phyloP scores from a whole-genome alignment of 129 eudicot species.

The Deinandra increscens region DNA sequence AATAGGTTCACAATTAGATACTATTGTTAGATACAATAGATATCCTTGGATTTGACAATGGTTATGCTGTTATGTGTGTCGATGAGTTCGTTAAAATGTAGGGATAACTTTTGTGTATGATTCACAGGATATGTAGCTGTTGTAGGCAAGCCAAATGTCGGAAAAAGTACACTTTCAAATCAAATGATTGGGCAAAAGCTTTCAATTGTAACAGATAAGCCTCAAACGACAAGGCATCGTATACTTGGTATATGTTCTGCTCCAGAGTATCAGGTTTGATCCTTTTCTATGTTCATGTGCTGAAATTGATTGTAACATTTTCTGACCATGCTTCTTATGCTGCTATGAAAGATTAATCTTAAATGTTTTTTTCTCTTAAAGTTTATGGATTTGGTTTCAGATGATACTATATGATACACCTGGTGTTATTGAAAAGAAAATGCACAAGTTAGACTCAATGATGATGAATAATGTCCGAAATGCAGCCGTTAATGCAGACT shows the following conservation, averaged over 20 bases:
- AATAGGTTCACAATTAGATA: no score
- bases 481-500: constrained; percentile 86
- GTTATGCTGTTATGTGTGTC: background rate
- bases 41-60: background rate
- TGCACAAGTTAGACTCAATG: constrained; percentile 95
- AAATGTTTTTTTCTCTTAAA: background rate
- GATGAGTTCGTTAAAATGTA: constrained; percentile 1
- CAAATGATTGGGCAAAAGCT: constrained; percentile 98
- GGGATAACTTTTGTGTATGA: constrained; percentile 6
- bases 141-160: constrained; percentile 95
- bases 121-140: constrained; percentile 89
- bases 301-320: background rate
- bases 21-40: background rate
- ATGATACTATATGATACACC: constrained; percentile 97
- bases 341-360: background rate
- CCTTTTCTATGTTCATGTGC: background rate
- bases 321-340: background rate
- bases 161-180: constrained; percentile 98
- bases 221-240: constrained; percentile 96
- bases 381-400: constrained; percentile 44
- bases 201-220: constrained; percentile 91
- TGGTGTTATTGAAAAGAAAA: constrained; percentile 93
- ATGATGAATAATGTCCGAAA: constrained; percentile 98
- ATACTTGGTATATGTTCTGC: constrained; percentile 94
- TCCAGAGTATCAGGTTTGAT: constrained; percentile 85